Evolutionary conservation across 345 rosid genomes (phyloP).

Genomic region (Eucalyptus virginea): DNA sequence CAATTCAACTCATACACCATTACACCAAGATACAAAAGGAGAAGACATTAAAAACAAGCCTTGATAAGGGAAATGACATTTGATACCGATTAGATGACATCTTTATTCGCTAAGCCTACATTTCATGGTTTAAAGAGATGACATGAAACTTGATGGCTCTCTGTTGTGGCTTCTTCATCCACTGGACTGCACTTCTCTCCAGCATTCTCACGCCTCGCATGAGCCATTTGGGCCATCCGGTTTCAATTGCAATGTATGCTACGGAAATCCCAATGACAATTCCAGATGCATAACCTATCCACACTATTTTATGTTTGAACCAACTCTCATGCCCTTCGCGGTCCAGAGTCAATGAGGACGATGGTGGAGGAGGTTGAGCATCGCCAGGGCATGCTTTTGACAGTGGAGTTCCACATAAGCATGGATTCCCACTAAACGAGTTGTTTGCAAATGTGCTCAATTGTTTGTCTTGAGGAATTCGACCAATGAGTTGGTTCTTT

Average conservation of each 20-base stretch:
- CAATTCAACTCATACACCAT: no score
- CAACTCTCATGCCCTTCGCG: neutral
- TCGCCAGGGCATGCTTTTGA: neutral
- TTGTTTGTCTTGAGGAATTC: neutral
- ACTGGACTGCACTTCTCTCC: rapidly evolving
- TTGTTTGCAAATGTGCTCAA: neutral
- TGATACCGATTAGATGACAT: neutral
- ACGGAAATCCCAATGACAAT: neutral
- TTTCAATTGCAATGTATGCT: neutral
- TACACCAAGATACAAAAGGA: no score
- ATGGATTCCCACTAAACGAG: neutral
- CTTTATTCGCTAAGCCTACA: no score
- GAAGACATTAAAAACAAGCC: neutral
- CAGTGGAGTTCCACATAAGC: neutral
- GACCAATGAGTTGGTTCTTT: neutral
- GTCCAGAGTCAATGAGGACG: rapidly evolving
- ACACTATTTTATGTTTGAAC: neutral
- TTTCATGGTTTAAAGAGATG: no score
- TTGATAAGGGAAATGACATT: neutral
- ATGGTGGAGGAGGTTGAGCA: neutral
- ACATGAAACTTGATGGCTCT: no score
- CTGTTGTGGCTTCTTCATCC: no score
- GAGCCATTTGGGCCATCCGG: no score
- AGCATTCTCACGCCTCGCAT: no score
- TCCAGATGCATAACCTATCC: neutral